A percentile compares a stretch with the other conserved stretches of the same genome.
Conservation (phyloP, 768 basidiomycete genomes). For the Pilatotrama ljubarskyi region DNA sequence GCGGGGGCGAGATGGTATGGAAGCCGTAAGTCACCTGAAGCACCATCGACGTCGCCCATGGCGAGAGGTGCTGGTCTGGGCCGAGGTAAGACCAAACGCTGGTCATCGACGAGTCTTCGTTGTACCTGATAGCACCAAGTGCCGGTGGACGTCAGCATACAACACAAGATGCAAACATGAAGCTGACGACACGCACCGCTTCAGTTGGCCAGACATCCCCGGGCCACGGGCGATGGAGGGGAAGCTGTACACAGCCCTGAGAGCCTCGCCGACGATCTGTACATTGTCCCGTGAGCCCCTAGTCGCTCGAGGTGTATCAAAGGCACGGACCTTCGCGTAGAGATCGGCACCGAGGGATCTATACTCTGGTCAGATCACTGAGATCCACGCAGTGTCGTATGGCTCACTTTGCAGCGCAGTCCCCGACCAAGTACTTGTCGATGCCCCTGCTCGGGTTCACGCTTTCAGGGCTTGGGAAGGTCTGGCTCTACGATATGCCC, state of each 20-base stretch:
- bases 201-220: conserved; percentile 63
- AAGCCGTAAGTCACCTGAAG: conserved; percentile 45
- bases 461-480: conserved; percentile 49
- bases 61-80: conserved; percentile 48
- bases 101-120: conserved; percentile 43
- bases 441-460: conserved; percentile 48
- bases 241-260: conserved; percentile 64
- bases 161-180: not conserved
- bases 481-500: conserved; percentile 38
- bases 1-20: conserved; percentile 4
- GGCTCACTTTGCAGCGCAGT: conserved; percentile 46
- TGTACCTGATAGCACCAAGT: conserved; percentile 42
- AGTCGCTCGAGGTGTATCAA: not conserved
- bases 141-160: not conserved
- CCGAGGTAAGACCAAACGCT: conserved; percentile 56
- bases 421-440: conserved; percentile 48
- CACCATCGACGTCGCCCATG: conserved; percentile 71
- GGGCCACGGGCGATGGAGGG: conserved; percentile 65
- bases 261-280: conserved; percentile 57
- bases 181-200: conserved; percentile 39
- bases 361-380: conserved; percentile 18
- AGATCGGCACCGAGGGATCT: not conserved
- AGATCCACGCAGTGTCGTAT: not conserved
- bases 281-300: conserved; percentile 16
- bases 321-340: not conserved